These are phyloP conservation scores for Stagonosporopsis vannaccii DNA, from an alignment of 2,329 filamentous ascomycete genomes.

Conservation along the genomic window DNA sequence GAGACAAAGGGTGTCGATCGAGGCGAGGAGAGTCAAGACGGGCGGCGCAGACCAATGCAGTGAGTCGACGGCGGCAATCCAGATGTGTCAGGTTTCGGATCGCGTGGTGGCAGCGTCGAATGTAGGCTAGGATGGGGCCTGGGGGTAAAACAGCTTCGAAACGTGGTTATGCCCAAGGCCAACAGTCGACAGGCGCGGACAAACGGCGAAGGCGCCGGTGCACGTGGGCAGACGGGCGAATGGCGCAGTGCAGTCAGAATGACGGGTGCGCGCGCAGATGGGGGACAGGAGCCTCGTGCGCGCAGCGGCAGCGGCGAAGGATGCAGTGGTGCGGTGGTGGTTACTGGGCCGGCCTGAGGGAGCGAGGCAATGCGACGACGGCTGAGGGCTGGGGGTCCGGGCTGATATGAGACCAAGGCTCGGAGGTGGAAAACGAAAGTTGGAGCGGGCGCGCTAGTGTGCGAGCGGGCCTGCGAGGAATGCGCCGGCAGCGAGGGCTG, in stretches of 20 bases:
- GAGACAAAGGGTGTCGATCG: conserved; percentile 42
- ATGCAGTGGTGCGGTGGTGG: conserved; percentile 24
- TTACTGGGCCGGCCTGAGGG: conserved; percentile 16
- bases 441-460: conserved; percentile 36
- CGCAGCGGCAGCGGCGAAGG: conserved; percentile 21
- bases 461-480: conserved; percentile 26
- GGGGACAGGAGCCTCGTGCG: conserved; percentile 9
- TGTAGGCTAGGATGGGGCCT: conserved; percentile 21
- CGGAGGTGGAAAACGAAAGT: conserved; percentile 20
- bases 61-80: conserved; percentile 22
- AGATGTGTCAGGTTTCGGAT: conserved; percentile 31
- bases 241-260: conserved; percentile 31
- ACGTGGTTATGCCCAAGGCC: conserved; percentile 40
- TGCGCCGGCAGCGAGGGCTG: conserved; percentile 36
- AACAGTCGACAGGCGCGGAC: conserved; percentile 7
- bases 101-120: conserved; percentile 24
- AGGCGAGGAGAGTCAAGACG: conserved; percentile 20
- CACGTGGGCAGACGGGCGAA: conserved; percentile 29
- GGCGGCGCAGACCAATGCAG: conserved; percentile 30
- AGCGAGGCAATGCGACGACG: conserved; percentile 24
- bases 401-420: conserved; percentile 29
- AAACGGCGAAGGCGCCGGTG: conserved; percentile 9
- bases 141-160: conserved; percentile 46
- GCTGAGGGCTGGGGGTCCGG: conserved; percentile 23
- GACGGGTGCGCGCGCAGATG: conserved; percentile 18